These are phyloP conservation scores for Suillus alpinus DNA, from an alignment of 768 basidiomycete species.

Conservation along the genomic window DNA sequence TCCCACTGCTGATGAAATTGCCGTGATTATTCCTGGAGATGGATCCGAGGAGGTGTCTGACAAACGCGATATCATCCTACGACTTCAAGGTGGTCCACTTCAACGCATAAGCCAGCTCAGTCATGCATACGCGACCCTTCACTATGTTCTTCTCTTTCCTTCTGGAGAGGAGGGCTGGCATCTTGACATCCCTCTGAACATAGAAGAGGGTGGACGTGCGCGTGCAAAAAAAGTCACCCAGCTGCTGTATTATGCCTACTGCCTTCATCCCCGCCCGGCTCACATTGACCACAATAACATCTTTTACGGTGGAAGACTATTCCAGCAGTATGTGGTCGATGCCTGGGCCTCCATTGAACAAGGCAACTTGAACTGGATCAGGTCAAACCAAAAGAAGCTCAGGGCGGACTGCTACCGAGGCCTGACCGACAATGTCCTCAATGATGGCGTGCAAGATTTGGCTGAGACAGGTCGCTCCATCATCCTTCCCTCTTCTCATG, in stretches of 20 bases:
- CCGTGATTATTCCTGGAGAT: slow-evolving; percentile 22
- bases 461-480: slow-evolving; percentile 29
- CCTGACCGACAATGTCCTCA: slow-evolving; percentile 24
- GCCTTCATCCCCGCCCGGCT: slow-evolving; percentile 24
- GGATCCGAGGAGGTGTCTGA: slow-evolving; percentile 11
- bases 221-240: slow-evolving; percentile 25
- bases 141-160: slow-evolving; percentile 46
- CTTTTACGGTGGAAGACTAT: slow-evolving; percentile 35
- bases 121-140: slow-evolving; percentile 35
- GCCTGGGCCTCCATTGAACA: slow-evolving; percentile 45
- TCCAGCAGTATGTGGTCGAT: slow-evolving; percentile 47
- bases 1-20: slow-evolving; percentile 42
- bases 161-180: slow-evolving; percentile 39
- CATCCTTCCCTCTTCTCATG: slow-evolving; percentile 42
- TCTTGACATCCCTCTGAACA: slow-evolving; percentile 13
- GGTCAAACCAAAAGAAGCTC: slow-evolving; percentile 32
- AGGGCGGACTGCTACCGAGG: slow-evolving; percentile 36
- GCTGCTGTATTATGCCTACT: slow-evolving; percentile 29
- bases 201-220: neutral
- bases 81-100: slow-evolving; percentile 17
- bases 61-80: slow-evolving; percentile 35
- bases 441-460: slow-evolving; percentile 24
- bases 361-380: slow-evolving; percentile 31
- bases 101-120: slow-evolving; percentile 32
- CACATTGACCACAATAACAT: slow-evolving; percentile 23